A percentile compares a stretch with the other conserved stretches of the same genome.
Evolutionary conservation across 2,329 filamentous ascomycete genomes (phyloP).

Genomic region (Curvularia sp.): DNA sequence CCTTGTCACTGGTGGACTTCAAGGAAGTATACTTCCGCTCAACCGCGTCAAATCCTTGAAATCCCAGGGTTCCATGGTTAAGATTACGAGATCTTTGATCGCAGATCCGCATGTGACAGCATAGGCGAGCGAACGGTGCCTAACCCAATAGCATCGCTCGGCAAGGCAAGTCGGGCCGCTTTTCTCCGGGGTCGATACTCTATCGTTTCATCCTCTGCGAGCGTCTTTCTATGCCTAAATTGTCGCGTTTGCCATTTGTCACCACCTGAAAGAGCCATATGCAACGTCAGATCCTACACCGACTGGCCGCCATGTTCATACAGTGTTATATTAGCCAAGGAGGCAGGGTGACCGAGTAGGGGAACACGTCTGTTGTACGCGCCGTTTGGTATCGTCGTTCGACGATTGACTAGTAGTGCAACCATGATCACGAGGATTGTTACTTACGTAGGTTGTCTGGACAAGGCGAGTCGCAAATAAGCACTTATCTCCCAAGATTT

Average conservation of each 20-base stretch:
- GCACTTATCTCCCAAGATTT: neutral
- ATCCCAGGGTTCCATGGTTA: conserved; percentile 24
- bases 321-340: neutral
- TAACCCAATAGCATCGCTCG: conserved; percentile 18
- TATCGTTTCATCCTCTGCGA: neutral
- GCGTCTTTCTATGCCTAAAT: neutral
- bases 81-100: conserved; percentile 35
- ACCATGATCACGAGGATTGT: neutral
- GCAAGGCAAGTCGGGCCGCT: conserved; percentile 27
- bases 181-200: conserved; percentile 23
- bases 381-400: neutral
- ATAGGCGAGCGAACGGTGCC: conserved; percentile 8
- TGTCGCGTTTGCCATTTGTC: neutral
- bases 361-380: too few relatives aligned
- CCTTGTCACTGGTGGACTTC: conserved; percentile 9
- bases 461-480: neutral
- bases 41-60: conserved; percentile 10
- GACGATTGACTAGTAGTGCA: neutral
- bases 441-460: neutral
- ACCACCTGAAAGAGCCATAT: neutral
- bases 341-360: neutral
- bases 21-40: neutral
- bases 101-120: conserved; percentile 34
- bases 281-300: neutral
- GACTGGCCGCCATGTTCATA: neutral